phyloP scores from a whole-genome alignment of 2,329 filamentous ascomycete species.

The Pseudopithomyces maydicus region DNA sequence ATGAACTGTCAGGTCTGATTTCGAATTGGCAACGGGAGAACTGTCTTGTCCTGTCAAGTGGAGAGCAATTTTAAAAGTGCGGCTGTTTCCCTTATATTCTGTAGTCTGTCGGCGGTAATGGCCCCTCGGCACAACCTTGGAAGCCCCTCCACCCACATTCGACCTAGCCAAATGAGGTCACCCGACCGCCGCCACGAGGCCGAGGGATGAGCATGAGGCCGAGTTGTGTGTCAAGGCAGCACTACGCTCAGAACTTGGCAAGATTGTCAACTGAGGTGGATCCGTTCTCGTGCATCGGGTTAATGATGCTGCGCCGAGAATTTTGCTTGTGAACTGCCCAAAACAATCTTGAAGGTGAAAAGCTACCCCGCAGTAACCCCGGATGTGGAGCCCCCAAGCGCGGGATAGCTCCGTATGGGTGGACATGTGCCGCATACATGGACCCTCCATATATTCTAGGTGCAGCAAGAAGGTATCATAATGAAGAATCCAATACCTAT shows the following conservation, averaged over 20 bases:
- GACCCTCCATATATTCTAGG: no score
- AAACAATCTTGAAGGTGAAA: not conserved
- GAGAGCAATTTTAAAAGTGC: no score
- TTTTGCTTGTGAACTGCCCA: not conserved
- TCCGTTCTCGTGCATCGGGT: slow-evolving; percentile 17
- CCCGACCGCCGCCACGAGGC: slow-evolving; percentile 1
- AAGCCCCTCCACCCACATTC: slow-evolving; percentile 1
- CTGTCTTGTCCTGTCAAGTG: not conserved
- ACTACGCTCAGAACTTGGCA: not conserved
- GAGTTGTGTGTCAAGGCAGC: slow-evolving; percentile 4
- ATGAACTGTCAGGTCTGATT: not conserved
- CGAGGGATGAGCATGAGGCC: slow-evolving; percentile 6
- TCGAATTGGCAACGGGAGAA: not conserved
- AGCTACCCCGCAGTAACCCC: slow-evolving; percentile 1
- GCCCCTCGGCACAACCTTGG: no score
- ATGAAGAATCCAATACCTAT: no score
- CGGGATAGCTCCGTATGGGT: no score
- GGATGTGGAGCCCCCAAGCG: not conserved
- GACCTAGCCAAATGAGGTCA: not conserved
- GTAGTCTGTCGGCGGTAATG: no score
- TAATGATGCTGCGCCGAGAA: slow-evolving; percentile 17
- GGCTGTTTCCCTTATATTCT: no score
- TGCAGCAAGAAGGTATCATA: no score
- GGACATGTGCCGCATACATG: no score
- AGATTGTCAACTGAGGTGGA: not conserved